Base-by-base conservation (phyloP, 2,329 filamentous ascomycete genomes). In the Delphinella strobiligena region DNA sequence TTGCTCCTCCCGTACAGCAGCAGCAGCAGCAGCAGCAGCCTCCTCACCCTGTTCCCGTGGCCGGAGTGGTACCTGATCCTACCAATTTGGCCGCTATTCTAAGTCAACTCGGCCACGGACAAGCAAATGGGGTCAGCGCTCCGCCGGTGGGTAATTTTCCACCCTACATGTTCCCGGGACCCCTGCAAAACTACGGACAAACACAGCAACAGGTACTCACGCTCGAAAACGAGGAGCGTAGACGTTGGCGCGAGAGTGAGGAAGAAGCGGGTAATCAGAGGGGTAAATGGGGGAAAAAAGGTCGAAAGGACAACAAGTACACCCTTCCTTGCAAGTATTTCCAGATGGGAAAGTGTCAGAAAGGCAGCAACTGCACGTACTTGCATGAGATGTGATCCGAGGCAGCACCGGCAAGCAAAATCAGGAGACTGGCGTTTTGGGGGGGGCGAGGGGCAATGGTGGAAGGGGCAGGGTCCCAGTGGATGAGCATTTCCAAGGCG, bases 341-440 rank as follows among this genome's bases (percentile, higher is more conserved):
- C 64, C 58, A 65, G 27, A 63, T 70, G 43, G 70, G 70, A 10
- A 67, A 64, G 48, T 74, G 71, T 51, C 58, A 63, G 41, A 74
- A 74, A 48, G 68, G 68, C 14, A 62, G 66, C 16, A 58, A 66
- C 31, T 71, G 68, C 53, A 69, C 66, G 36, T 41, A 41, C 15
- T 30, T 33, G 34, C 39, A 41, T n/a, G 39, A 41, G 30, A 27
- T 33, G 22, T 40, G 38, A 40, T 35, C n/a, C n/a, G n/a, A n/a
- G n/a, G n/a, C n/a, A n/a, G n/a, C n/a, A n/a, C n/a, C n/a, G n/a
- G n/a, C n/a, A n/a, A n/a, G n/a, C n/a, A n/a, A n/a, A n/a, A n/a
- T n/a, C n/a, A n/a, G n/a, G n/a, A n/a, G n/a, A n/a, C n/a, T n/a
- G n/a, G n/a, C n/a, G n/a, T n/a, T n/a, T n/a, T n/a, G n/a, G n/a